A percentile compares a stretch with the other conserved stretches of the same genome.
Conservation (phyloP, 495 filamentous ascomycete species). For the Aspergillus steynii region DNA sequence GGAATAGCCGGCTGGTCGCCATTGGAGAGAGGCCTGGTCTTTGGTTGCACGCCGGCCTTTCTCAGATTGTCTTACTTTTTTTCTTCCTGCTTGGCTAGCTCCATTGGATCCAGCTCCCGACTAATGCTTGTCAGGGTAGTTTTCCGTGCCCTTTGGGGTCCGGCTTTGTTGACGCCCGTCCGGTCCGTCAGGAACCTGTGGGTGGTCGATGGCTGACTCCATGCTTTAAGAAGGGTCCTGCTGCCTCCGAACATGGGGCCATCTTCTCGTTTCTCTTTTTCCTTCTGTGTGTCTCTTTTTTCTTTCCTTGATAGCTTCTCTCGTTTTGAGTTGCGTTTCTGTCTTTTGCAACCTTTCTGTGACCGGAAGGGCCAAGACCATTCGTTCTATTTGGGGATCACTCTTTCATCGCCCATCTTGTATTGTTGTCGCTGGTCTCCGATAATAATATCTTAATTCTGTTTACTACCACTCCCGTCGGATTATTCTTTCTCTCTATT, state of each 20-base stretch:
- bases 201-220: neutral
- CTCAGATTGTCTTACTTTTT: neutral
- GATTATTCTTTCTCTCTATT: constrained; percentile 8
- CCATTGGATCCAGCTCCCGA: neutral
- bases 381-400: constrained; percentile 7
- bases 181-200: neutral
- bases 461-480: constrained; percentile 6
- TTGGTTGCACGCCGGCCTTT: constrained; percentile 1
- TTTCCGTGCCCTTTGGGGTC: neutral
- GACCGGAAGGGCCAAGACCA: neutral
- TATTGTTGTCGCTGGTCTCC: constrained; percentile 11
- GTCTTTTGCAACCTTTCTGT: neutral
- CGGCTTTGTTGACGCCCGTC: neutral
- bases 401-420: constrained; percentile 4
- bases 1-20: constrained; percentile 5
- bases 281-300: constrained; percentile 18
- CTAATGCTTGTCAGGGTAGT: neutral
- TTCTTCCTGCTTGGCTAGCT: neutral
- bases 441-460: constrained; percentile 6
- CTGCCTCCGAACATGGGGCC: neutral
- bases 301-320: constrained; percentile 20
- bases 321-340: constrained; percentile 14
- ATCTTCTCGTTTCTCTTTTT: constrained; percentile 1
- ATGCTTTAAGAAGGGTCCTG: neutral
- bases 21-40: constrained; percentile 2